These are phyloP conservation scores for Candida piceae DNA, from an alignment of 805 yeast species.

Conservation along the genomic window DNA sequence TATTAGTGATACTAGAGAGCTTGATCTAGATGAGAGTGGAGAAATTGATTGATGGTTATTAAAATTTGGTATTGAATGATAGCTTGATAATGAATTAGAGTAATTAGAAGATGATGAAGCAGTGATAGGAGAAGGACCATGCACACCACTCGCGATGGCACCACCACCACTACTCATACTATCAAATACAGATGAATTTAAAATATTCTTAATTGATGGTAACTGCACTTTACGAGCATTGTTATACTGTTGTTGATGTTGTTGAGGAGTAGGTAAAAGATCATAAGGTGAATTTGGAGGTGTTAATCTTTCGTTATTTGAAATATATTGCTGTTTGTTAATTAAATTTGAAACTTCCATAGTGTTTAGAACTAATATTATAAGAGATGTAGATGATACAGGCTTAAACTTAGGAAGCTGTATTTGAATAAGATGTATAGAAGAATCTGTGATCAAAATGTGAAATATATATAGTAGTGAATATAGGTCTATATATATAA, in stretches of 20 bases:
- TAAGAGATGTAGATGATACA: too few relatives aligned
- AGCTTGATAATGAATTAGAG: too few relatives aligned
- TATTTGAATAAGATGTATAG: too few relatives aligned
- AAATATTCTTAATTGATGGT: constrained; percentile 20
- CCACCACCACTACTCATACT: too few relatives aligned
- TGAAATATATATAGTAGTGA: too few relatives aligned
- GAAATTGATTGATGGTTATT: constrained; percentile 18
- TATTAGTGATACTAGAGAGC: constrained; percentile 12
- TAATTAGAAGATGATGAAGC: too few relatives aligned
- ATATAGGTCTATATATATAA: too few relatives aligned
- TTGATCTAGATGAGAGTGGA: constrained; percentile 21
- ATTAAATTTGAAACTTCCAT: constrained; percentile 20
- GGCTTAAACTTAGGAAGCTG: too few relatives aligned
- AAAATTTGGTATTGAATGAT: constrained; percentile 4
- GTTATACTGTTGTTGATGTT: constrained; percentile 1
- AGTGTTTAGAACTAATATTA: background rate
- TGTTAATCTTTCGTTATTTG: constrained; percentile 10
- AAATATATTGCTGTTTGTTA: constrained; percentile 9
- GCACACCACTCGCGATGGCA: too few relatives aligned
- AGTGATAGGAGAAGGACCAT: too few relatives aligned
- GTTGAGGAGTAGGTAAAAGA: constrained; percentile 6
- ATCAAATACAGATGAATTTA: constrained; percentile 17
- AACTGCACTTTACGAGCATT: constrained; percentile 12
- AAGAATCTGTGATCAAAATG: too few relatives aligned
- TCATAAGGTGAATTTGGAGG: constrained; percentile 17